phyloP scores from a whole-genome alignment of 305 asterid genomes.

The Fraxinus velutina region DNA sequence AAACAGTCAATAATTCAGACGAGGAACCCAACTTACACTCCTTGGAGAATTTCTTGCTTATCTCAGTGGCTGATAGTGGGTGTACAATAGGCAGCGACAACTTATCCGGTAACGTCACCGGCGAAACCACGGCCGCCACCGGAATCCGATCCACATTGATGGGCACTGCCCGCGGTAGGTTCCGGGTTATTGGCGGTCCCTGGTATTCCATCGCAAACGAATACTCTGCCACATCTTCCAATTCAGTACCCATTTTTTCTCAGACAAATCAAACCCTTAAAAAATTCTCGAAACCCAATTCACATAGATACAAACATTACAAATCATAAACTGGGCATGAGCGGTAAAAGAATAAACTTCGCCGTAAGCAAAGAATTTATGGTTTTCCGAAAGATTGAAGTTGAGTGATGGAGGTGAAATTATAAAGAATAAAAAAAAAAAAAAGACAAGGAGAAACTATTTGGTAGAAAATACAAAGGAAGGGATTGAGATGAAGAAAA shows the following conservation, averaged over 20 bases:
- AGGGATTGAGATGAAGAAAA: conserved; percentile 35
- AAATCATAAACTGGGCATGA: conserved; percentile 14
- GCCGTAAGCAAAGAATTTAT: conserved; percentile 33
- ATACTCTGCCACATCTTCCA: conserved; percentile 66
- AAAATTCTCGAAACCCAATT: conserved; percentile 24
- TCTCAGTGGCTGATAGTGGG: conserved; percentile 59
- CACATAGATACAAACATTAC: conserved; percentile 17
- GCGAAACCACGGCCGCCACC: conserved; percentile 87
- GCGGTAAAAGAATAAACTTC: conserved; percentile 25
- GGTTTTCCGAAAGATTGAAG: conserved; percentile 9
- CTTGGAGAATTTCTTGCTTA: conserved; percentile 52
- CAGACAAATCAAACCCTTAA: conserved; percentile 22
- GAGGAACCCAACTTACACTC: conserved; percentile 58
- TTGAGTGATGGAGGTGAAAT: conserved; percentile 18
- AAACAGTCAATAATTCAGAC: conserved; percentile 56
- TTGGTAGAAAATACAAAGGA: conserved; percentile 39
- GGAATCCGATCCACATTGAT: conserved; percentile 90
- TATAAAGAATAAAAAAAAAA: conserved; percentile 1
- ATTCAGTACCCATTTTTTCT: conserved; percentile 44
- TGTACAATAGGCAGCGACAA: conserved; percentile 79
- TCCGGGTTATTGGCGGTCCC: conserved; percentile 86
- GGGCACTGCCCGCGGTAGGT: conserved; percentile 92
- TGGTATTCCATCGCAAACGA: conserved; percentile 84
- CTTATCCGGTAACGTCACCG: conserved; percentile 50
- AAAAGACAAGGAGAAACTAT: conserved; percentile 28